phyloP scores from a whole-genome alignment of 345 rosid genomes.

The Combretum micranthum region DNA sequence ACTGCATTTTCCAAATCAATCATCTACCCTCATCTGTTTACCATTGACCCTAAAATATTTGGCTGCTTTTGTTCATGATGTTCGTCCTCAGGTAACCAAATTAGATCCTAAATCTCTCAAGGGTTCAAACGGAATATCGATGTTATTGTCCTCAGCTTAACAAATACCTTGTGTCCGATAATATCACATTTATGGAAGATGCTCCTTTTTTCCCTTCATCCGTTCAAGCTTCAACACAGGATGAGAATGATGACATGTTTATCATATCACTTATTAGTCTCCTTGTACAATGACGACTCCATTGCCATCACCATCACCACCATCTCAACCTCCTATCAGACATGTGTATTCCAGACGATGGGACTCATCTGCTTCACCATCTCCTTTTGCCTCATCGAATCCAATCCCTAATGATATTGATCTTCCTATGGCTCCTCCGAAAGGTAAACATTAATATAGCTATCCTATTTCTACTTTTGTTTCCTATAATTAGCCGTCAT shows the following conservation, averaged over 20 bases:
- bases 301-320: no score
- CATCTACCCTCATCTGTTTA: not conserved
- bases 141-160: not conserved
- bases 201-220: not conserved
- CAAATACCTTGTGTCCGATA: not conserved
- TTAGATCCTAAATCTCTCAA: no score
- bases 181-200: not conserved
- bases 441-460: not conserved
- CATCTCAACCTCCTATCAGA: no score
- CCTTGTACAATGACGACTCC: no score
- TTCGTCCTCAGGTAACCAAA: not conserved
- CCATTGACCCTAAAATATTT: not conserved
- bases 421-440: not conserved
- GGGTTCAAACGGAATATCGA: not conserved
- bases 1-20: conserved; percentile 6
- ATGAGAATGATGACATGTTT: no score
- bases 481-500: no score
- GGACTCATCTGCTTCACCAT: no score
- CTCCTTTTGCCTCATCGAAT: no score
- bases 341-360: no score
- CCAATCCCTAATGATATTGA: no score
- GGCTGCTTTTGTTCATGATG: conserved; percentile 9
- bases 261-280: no score
- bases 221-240: no score
- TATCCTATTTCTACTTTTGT: not conserved